These are phyloP conservation scores for Ramalina intermedia DNA, from an alignment of 495 filamentous ascomycete genomes.

Conservation along the genomic window DNA sequence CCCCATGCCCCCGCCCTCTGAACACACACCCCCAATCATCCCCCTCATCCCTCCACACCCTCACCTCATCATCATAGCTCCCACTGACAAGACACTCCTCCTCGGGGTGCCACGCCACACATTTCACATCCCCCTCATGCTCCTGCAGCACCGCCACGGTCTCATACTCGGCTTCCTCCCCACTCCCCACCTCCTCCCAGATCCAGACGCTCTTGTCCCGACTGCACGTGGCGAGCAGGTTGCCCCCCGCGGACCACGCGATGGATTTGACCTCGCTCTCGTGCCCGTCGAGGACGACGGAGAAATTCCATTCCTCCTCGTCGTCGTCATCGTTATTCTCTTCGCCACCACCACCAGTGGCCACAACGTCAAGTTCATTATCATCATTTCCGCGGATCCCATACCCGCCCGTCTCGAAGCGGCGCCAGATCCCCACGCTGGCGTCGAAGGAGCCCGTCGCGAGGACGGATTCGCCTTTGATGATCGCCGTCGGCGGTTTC, in stretches of 20 bases:
- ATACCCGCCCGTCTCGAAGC: constrained; percentile 16
- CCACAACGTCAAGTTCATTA: constrained; percentile 3
- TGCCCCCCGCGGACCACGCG: constrained; percentile 64
- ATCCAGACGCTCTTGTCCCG: constrained; percentile 97
- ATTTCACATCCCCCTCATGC: constrained; percentile 90
- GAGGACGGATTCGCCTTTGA: constrained; percentile 52
- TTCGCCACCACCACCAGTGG: neutral
- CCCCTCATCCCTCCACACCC: constrained; percentile 77
- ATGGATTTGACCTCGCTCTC: constrained; percentile 86
- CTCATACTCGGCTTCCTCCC: constrained; percentile 85
- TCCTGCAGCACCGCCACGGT: constrained; percentile 88
- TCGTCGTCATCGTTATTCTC: constrained; percentile 29
- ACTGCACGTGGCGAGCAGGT: constrained; percentile 74
- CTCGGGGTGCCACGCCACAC: constrained; percentile 75
- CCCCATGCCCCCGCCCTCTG: constrained; percentile 38
- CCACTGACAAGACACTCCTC: constrained; percentile 69
- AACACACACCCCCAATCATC: constrained; percentile 85
- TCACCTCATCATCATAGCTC: constrained; percentile 84
- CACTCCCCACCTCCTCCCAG: constrained; percentile 71
- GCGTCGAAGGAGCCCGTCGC: constrained; percentile 86
- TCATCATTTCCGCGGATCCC: constrained; percentile 3
- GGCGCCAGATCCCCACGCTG: constrained; percentile 76
- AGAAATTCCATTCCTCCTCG: constrained; percentile 76
- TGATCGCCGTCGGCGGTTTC: constrained; percentile 45
- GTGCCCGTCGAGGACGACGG: constrained; percentile 79